Evolutionary conservation across 768 basidiomycete genomes (phyloP), one percentile per base, ranked within the genome.

Genomic region (Boletus reticuloceps): DNA sequence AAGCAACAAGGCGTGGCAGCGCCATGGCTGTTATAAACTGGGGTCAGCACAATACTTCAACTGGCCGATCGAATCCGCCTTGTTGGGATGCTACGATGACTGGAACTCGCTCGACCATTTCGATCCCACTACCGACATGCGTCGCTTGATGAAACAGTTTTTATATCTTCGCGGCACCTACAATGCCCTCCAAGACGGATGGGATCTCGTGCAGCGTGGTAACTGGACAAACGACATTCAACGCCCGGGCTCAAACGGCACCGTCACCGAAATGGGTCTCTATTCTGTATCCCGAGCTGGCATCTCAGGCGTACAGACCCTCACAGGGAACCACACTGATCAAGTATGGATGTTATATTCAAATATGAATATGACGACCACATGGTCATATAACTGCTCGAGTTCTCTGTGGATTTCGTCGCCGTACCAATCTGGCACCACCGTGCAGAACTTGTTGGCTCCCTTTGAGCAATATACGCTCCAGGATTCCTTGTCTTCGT

Each of bases 51-150:
- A 96, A 66, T 97, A 94, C 74, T 97, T 89, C 79, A 94, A 96
- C 72, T 90, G 95, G 83, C 89, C 89, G 2, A 77, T 95, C 60
- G 87, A 89, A 51, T 84, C 83, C 62, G 74, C 89, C 3, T 68
- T 93, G 32, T 75, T 93, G 17, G 94, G 93, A 44, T 97, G 94
- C 69, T 64, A 87, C 44, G 92, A 96, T 65, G 85, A 90, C 62
- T 94, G 90, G 91, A 95, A 96, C 69, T 82, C 89, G 3, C 83
- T 95, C 32, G 94, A 97, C 64, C 94, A 97, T 69, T 96, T 96
- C 68, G 94, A 97, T 70, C 92, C 93, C 27, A 95, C 94, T 3
- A 75, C 86, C 13, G 86, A 90, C 64, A 79, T 80, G 38, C 83
- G 89, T 38, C 86, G 92, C 53, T 66, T 91, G 54, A 84, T 91